Evolutionary conservation across 164 flowering plant genomes (phyloP).

Genomic region (Chimonanthus praecox): DNA sequence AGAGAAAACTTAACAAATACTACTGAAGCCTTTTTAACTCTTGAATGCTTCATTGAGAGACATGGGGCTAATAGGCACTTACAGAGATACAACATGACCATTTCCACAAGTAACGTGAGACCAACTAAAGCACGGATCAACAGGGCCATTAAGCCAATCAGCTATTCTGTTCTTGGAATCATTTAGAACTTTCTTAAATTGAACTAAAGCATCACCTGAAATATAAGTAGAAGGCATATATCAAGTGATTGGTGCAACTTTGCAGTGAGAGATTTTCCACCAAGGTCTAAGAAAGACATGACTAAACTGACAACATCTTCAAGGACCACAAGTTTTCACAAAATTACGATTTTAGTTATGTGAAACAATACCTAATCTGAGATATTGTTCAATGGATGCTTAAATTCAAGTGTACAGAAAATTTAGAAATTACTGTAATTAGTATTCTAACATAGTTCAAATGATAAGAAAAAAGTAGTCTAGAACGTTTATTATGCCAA

Average conservation of each 20-base stretch:
- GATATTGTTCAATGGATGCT: neutral
- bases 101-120: constrained; percentile 70
- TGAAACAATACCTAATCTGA: neutral
- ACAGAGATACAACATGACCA: constrained; percentile 69
- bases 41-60: neutral
- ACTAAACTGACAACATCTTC: neutral
- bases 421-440: neutral
- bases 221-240: constrained; percentile 5
- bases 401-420: neutral
- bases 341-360: neutral
- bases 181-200: constrained; percentile 46
- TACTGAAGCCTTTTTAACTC: neutral
- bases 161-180: constrained; percentile 40
- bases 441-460: neutral
- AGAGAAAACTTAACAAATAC: neutral
- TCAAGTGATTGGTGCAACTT: neutral
- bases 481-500: neutral
- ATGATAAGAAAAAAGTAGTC: neutral
- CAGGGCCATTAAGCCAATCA: constrained; percentile 56
- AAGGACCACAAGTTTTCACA: neutral
- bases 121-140: constrained; percentile 91
- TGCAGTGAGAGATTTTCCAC: neutral
- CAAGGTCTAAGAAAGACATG: neutral
- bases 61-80: constrained; percentile 28
- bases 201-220: constrained; percentile 72